Evolutionary conservation across 306 rosid species (phyloP), one percentile per base, ranked within the genome.

Genomic region (Prunus persica): DNA sequence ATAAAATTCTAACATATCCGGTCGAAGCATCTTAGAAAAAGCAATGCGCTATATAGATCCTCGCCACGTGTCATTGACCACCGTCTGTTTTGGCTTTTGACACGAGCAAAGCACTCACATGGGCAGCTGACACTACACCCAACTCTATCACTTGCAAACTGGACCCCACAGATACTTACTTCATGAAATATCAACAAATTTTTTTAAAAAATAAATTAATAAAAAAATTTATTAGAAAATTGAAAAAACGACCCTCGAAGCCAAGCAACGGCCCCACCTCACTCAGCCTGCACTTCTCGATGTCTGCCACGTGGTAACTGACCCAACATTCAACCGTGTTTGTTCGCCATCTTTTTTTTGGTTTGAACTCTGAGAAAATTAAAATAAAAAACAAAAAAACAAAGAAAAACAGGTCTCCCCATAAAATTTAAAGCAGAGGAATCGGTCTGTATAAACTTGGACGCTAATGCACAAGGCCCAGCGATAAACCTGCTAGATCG

Each of bases 61-160:
- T 50, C 19, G 90, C 68, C 94, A 82, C 91, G 91, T 89, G 80
- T 65, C 78, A 79, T 83, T 88, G 89, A 87, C 86, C 89, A 90
- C 94, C 93, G 93, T 70, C 89, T 3, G 81, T 77, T 84, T 52
- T 63, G 89, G 86, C 86, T 86, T 79, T 83, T 73, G 82, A 82
- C 92, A 86, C 86, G 84, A 83, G 90, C 79, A 22, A 60, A 18
- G 76, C 89, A 75, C 84, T 79, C 96, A 93, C 93, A 86, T 88
- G 96, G 71, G 50, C 49, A 1, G 67, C 90, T 93, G 93, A 93
- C 89, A 93, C 77, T 51, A 30, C 65, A 70, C 63, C 73, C 79
- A 13, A 66, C 85, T 43, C 85, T 47, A 77, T 90, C 96, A 86
- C 90, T 86, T 93, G 93, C 85, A 57, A 0, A 45, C 13, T 65